Conservation (phyloP, 306 rosid species). For the Cicer chorassanicum region DNA sequence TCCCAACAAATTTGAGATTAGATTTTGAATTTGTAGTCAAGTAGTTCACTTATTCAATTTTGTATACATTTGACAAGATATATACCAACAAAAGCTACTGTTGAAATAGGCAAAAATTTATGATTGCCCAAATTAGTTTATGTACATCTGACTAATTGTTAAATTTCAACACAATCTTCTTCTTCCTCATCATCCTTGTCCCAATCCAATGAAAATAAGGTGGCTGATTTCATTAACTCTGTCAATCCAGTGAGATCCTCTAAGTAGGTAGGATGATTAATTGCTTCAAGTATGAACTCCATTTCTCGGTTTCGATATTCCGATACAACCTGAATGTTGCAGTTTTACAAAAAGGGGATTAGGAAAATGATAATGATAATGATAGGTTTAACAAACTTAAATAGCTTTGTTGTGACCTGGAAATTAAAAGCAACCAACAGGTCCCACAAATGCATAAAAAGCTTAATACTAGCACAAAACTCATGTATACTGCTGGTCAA, state of each 20-base stretch:
- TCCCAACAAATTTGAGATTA: neutral
- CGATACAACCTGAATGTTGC: conserved; percentile 69
- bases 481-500: neutral
- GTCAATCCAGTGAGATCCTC: conserved; percentile 95
- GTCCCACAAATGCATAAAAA: neutral
- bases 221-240: conserved; percentile 90
- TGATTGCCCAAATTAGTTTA: conserved; percentile 40
- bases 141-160: conserved; percentile 44
- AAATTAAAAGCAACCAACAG: neutral
- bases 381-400: conserved; percentile 14
- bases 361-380: conserved; percentile 12
- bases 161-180: conserved; percentile 74
- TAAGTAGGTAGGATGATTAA: conserved; percentile 90
- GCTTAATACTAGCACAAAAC: neutral
- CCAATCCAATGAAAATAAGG: conserved; percentile 73
- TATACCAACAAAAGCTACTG: conserved; percentile 8
- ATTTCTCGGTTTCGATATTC: conserved; percentile 74
- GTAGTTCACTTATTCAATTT: conserved; percentile 24
- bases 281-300: conserved; percentile 82
- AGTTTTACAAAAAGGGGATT: conserved; percentile 28
- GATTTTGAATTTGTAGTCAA: neutral
- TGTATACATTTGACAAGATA: conserved; percentile 50
- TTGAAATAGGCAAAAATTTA: conserved; percentile 6
- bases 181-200: conserved; percentile 63
- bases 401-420: neutral